These are phyloP conservation scores for Cucurbita ficifolia DNA, from an alignment of 306 rosid species.

Conservation along the genomic window DNA sequence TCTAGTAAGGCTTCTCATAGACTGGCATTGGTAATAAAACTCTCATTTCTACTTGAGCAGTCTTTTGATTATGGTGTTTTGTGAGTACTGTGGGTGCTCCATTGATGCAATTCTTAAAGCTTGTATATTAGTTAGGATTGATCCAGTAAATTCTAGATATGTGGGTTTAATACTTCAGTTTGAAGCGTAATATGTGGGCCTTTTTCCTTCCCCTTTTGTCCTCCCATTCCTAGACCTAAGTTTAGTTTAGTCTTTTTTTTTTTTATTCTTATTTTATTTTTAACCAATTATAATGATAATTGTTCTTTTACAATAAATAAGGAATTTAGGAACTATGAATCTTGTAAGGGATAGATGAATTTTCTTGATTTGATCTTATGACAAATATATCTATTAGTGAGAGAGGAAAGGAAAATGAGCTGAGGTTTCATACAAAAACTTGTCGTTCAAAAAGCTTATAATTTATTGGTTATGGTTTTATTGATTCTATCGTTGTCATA, in stretches of 20 bases:
- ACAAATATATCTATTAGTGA: neutral
- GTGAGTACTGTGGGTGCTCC: neutral
- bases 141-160: neutral
- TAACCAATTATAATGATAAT: no score
- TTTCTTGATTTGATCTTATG: neutral
- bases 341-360: neutral
- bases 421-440: neutral
- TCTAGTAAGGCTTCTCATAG: neutral
- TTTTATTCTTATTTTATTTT: no score
- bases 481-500: neutral
- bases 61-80: neutral
- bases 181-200: neutral
- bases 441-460: neutral
- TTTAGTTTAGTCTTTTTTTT: neutral
- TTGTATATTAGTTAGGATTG: neutral
- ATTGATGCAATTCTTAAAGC: neutral
- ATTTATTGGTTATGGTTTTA: neutral
- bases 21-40: neutral
- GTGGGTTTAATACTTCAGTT: neutral
- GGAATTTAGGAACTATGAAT: neutral
- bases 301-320: no score
- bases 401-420: neutral
- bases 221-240: neutral
- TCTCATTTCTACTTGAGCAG: neutral
- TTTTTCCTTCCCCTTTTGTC: neutral